Conservation (phyloP, 2,329 filamentous ascomycete species). For the Pseudogymnoascus sp. region DNA sequence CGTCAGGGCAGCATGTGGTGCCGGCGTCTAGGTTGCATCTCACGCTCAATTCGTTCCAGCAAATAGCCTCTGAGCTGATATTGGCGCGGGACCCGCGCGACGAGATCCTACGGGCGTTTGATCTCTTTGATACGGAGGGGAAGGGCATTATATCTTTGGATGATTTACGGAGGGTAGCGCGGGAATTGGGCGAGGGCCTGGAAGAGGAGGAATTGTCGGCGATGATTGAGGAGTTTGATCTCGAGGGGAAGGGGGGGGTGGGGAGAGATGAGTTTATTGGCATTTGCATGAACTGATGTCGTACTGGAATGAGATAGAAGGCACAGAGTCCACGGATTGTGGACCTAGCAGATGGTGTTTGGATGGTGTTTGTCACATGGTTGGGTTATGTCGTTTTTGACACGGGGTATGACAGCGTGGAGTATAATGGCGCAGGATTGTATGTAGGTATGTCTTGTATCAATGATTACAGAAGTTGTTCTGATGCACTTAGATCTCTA, state of each 20-base stretch:
- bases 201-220: constrained; percentile 86
- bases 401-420: not conserved
- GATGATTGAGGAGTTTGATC: constrained; percentile 98
- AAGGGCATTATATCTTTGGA: constrained; percentile 87
- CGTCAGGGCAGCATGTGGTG: constrained; percentile 40
- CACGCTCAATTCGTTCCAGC: constrained; percentile 67
- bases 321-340: not conserved
- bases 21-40: constrained; percentile 32
- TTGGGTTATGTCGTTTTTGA: not conserved
- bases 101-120: constrained; percentile 85
- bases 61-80: constrained; percentile 72
- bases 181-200: constrained; percentile 85
- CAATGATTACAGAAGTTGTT: not conserved
- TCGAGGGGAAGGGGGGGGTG: constrained; percentile 80
- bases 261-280: constrained; percentile 55
- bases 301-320: not conserved
- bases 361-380: constrained; percentile 1
- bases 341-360: not conserved
- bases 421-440: not conserved
- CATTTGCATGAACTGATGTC: constrained; percentile 30
- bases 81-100: constrained; percentile 76
- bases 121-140: constrained; percentile 84
- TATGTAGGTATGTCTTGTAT: constrained; percentile 2
- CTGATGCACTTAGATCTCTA: not conserved
- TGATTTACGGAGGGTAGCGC: constrained; percentile 77